Base-by-base conservation (phyloP, 176 grass and related monocot genomes). In the Lolium perenne region DNA sequence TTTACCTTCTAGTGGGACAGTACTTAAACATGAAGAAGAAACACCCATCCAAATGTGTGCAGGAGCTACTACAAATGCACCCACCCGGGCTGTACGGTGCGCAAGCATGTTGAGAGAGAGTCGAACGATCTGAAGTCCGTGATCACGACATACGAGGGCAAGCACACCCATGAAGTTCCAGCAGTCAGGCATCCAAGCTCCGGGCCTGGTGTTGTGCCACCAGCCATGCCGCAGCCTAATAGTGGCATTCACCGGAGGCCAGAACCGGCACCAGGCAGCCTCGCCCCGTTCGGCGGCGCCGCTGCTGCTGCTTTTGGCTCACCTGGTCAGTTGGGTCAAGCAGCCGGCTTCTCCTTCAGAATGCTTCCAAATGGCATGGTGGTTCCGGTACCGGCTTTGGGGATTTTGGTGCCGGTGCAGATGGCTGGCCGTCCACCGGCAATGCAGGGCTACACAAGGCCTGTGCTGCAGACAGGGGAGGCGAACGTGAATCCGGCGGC, bases 81-180 rank as follows among this genome's bases (percentile, higher is more conserved):
- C 0, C 16, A 84, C 11, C 62, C 55, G 0, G 71, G 84, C 3
- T 94, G 92, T 21, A 56, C 80, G 5, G 92, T 94, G 71, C 80
- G 89, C 71, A 94, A 89, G 38, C 92, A 98, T 15, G 92, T 98
- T 16, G 93, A 98, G 55, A 92, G 96, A 78, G 86, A 92, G 22
- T 94, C 93, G 7, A 91, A 95, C 38, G 93, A 98, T 90, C 93
- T 91, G 73, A 94, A 95, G 41, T 98, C 96, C 0, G 92, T 98
- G 65, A 91, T 95, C 74, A 98, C 96, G 0, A 94, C 93, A 0
- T 98, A 98, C 7, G 93, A 98, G 78, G 96, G 96, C 3, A 95
- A 80, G 74, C 93, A 98, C 82, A 94, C 89, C 91, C 93, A 98
- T 69, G 96, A 95, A 50, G 93, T 98, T 58, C 96, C 96, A 46